Base-by-base conservation (phyloP, 148 eudicot species). In the Hydrangea macrophylla region DNA sequence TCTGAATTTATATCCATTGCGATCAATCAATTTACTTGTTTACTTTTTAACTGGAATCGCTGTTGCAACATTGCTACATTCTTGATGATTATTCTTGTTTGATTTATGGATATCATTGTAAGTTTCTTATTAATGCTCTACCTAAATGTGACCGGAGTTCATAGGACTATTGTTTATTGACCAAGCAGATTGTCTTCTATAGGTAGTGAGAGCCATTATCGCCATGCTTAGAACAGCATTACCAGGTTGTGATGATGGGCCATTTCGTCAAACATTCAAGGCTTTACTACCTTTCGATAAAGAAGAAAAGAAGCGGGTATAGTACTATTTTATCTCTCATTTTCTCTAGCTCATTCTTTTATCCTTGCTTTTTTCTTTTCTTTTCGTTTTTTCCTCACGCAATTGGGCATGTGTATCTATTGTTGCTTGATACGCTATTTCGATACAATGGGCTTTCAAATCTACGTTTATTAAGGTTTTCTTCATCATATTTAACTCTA, bases 171-270 rank as follows among this genome's bases (percentile, higher is more conserved):
- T 61, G 27, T 18, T 71, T 56, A 10, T 42, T 55, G 58, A 44
- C 26, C 18, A 64, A 31, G 31, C 10, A 17, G 13, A 58, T 56
- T 63, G 9, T 68, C 72, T 67, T 36, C 63, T 44, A 67, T 62
- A 93, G 98, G 92, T 90, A 54, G 89, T 88, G 55, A 85, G 79
- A 78, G 90, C 86, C 69, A 90, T 93, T 64, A 80, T 90, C 62
- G 71, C 92, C 39, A 81, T 90, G 87, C 86, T 85, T 76, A 88
- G 76, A 81, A 90, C 98, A 39, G 69, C 94, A 57, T 79, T 88
- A 71, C 90, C 92, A 26, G 85, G 70, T 57, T 90, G 96, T 83
- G 96, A 86, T 70, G 94, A 93, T 82, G 85, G 81, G 32, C 55
- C 94, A 50, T 92, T 78, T 82, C 90, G 89, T 50, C 90, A 80